These are phyloP conservation scores for Furcasterigmium sp. DNA, from an alignment of 2,329 filamentous ascomycete species.

Conservation along the genomic window DNA sequence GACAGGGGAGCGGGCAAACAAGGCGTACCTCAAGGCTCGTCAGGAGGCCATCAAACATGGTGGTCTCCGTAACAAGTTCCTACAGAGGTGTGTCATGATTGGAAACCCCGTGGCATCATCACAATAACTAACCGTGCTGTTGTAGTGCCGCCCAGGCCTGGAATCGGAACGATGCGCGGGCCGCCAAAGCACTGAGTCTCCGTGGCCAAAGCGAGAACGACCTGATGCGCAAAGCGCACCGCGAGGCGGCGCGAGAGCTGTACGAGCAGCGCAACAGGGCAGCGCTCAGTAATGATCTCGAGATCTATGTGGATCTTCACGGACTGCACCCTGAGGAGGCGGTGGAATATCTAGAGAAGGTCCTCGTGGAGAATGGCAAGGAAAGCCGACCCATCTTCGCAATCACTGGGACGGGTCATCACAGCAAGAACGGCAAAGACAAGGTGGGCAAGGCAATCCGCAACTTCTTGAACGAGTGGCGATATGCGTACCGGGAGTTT, in stretches of 20 bases:
- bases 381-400: conserved; percentile 79
- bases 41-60: conserved; percentile 97
- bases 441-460: conserved; percentile 95
- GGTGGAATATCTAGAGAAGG: conserved; percentile 85
- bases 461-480: conserved; percentile 88
- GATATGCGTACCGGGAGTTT: conserved; percentile 94
- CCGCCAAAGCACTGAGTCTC: conserved; percentile 89
- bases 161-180: conserved; percentile 95
- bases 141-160: conserved; percentile 89
- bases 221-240: conserved; percentile 93
- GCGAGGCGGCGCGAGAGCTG: conserved; percentile 84
- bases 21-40: conserved; percentile 89
- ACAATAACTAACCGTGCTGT: conserved; percentile 1
- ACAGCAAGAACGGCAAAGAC: conserved; percentile 98
- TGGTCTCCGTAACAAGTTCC: conserved; percentile 90
- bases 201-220: conserved; percentile 96
- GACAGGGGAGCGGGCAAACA: conserved; percentile 85
- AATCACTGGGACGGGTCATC: conserved; percentile 94
- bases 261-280: conserved; percentile 87
- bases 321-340: conserved; percentile 98
- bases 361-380: conserved; percentile 75
- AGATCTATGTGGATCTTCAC: conserved; percentile 93
- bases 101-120: background rate
- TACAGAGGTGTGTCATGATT: conserved; percentile 85
- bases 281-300: conserved; percentile 49